These are phyloP conservation scores for Serendipita sp. DNA, from an alignment of 768 basidiomycete genomes.

Conservation along the genomic window DNA sequence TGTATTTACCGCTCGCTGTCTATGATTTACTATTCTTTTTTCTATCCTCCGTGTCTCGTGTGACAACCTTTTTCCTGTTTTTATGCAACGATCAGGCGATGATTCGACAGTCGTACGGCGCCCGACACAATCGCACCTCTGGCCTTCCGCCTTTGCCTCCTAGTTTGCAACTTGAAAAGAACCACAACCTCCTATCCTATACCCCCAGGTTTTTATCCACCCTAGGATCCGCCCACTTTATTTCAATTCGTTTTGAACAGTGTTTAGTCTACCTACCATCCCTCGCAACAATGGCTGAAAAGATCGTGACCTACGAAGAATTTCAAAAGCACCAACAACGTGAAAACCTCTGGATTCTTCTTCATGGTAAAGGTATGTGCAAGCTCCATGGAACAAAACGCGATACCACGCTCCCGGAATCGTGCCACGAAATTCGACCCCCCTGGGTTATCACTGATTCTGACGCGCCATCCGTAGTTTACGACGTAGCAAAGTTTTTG, in stretches of 20 bases:
- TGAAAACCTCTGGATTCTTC: constrained; percentile 63
- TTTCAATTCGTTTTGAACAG: neutral
- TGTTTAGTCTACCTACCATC: neutral
- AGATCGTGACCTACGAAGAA: constrained; percentile 34
- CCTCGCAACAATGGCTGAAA: constrained; percentile 7
- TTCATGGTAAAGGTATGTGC: constrained; percentile 64
- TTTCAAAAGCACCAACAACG: constrained; percentile 62
- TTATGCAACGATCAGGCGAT: neutral
- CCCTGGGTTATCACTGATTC: constrained; percentile 11
- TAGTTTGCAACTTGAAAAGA: too few relatives aligned
- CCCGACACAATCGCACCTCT: neutral
- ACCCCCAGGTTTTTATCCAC: neutral
- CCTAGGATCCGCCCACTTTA: neutral
- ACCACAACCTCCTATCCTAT: neutral
- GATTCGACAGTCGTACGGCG: constrained; percentile 1
- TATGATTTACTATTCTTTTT: neutral
- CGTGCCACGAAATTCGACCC: constrained; percentile 4
- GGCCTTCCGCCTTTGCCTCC: neutral
- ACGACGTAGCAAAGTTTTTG: constrained; percentile 83
- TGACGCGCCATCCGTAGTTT: constrained; percentile 39
- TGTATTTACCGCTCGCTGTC: neutral
- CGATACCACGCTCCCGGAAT: neutral
- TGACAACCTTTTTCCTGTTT: neutral
- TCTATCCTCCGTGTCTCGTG: neutral
- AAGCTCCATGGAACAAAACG: neutral